Conservation (phyloP, 148 eudicot species). For the Amaranthus hypochondriacus region DNA sequence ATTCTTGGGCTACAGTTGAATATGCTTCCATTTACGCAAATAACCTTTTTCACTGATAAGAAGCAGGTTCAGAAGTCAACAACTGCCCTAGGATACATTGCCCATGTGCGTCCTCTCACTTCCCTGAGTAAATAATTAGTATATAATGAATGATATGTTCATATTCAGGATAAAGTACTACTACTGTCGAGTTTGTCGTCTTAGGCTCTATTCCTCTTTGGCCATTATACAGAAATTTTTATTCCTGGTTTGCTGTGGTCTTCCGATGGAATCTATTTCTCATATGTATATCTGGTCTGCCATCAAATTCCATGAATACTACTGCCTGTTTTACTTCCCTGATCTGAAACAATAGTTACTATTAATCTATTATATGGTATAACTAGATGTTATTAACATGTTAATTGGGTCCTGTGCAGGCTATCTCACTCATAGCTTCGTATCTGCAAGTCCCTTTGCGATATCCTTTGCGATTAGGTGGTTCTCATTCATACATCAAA, state of each 20-base stretch:
- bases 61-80: constrained; percentile 91
- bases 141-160: background rate
- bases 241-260: background rate
- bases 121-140: constrained; percentile 3
- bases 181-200: background rate
- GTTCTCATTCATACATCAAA: constrained; percentile 81
- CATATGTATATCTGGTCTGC: background rate
- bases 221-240: background rate
- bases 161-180: background rate
- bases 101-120: constrained; percentile 68
- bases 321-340: background rate
- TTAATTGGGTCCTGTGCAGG: constrained; percentile 45
- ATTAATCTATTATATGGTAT: too few relatives aligned
- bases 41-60: constrained; percentile 91
- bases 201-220: background rate
- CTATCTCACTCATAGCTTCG: constrained; percentile 67
- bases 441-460: constrained; percentile 84
- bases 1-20: constrained; percentile 80
- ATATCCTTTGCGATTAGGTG: constrained; percentile 79
- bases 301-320: background rate
- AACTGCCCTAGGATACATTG: constrained; percentile 92
- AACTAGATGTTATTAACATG: constrained; percentile 11
- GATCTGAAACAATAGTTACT: too few relatives aligned
- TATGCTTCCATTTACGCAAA: constrained; percentile 76
- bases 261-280: background rate